Conservation (phyloP, 2,329 filamentous ascomycete genomes). For the Botrytis tulipae region DNA sequence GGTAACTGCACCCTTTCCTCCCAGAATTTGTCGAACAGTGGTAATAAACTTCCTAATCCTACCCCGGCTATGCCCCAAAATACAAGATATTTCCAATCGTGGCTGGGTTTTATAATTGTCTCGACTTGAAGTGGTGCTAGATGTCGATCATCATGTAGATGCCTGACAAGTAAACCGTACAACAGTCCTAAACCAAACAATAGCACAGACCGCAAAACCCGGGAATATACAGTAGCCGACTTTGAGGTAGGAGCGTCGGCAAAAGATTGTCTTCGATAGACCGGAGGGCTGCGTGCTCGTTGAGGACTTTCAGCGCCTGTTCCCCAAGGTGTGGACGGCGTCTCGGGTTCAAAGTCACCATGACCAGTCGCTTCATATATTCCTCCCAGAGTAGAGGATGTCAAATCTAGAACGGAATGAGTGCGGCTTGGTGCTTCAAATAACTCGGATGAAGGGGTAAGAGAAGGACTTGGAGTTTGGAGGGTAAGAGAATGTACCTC, state of each 20-base stretch:
- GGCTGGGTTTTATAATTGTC: slow-evolving; percentile 44
- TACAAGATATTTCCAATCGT: slow-evolving; percentile 65
- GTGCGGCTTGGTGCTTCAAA: slow-evolving; percentile 65
- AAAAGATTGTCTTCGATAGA: slow-evolving; percentile 18
- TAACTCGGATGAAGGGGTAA: slow-evolving; percentile 52
- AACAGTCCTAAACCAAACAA: slow-evolving; percentile 77
- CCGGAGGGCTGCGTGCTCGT: slow-evolving; percentile 11
- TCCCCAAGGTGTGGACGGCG: slow-evolving; percentile 71
- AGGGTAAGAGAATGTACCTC: slow-evolving; percentile 46
- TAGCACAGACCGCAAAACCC: slow-evolving; percentile 61
- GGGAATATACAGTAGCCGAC: slow-evolving; percentile 34
- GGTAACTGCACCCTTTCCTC: slow-evolving; percentile 43
- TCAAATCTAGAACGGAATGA: slow-evolving; percentile 81
- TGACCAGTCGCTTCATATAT: slow-evolving; percentile 76
- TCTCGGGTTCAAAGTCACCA: slow-evolving; percentile 50
- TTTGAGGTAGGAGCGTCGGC: slow-evolving; percentile 36
- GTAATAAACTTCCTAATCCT: slow-evolving; percentile 72
- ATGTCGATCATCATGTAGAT: slow-evolving; percentile 69
- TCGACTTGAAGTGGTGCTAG: slow-evolving; percentile 59
- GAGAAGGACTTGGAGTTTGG: slow-evolving; percentile 55
- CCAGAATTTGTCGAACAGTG: slow-evolving; percentile 80
- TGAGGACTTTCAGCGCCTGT: slow-evolving; percentile 71
- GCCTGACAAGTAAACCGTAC: slow-evolving; percentile 79
- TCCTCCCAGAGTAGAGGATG: slow-evolving; percentile 82
- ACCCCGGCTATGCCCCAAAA: slow-evolving; percentile 84